phyloP scores from a whole-genome alignment of 441 rosid genomes.

The Euphorbia corollata region DNA sequence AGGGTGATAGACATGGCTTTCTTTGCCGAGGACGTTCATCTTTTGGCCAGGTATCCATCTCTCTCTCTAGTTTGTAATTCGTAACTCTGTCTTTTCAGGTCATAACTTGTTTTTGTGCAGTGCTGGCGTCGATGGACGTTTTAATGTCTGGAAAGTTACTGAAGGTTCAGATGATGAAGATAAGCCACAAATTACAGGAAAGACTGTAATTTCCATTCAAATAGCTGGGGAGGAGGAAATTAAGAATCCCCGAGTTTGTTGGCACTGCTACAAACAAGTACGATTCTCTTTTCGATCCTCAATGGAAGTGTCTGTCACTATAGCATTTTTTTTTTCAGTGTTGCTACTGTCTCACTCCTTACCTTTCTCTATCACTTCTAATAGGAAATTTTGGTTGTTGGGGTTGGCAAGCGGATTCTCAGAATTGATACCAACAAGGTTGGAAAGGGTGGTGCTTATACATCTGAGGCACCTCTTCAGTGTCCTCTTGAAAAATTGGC shows the following conservation, averaged over 20 bases:
- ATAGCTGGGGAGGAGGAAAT: slow-evolving; percentile 49
- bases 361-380: neutral
- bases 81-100: slow-evolving; percentile 8
- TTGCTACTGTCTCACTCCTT: neutral
- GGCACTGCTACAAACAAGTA: slow-evolving; percentile 89
- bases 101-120: slow-evolving; percentile 33
- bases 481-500: slow-evolving; percentile 58
- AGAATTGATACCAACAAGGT: slow-evolving; percentile 64
- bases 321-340: neutral
- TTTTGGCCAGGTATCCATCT: slow-evolving; percentile 40
- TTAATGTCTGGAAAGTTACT: slow-evolving; percentile 62
- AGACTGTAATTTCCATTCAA: slow-evolving; percentile 50
- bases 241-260: slow-evolving; percentile 70
- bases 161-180: slow-evolving; percentile 76
- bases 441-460: slow-evolving; percentile 49
- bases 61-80: slow-evolving; percentile 12
- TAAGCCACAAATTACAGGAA: slow-evolving; percentile 57
- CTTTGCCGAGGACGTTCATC: slow-evolving; percentile 26
- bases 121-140: slow-evolving; percentile 63
- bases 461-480: slow-evolving; percentile 62
- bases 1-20: slow-evolving; percentile 70
- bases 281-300: neutral
- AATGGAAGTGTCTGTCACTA: neutral
- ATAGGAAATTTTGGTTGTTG: slow-evolving; percentile 81
- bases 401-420: slow-evolving; percentile 59